phyloP scores from a whole-genome alignment of 1,284 basidiomycete species.

The Ceratobasidium theobromae region DNA sequence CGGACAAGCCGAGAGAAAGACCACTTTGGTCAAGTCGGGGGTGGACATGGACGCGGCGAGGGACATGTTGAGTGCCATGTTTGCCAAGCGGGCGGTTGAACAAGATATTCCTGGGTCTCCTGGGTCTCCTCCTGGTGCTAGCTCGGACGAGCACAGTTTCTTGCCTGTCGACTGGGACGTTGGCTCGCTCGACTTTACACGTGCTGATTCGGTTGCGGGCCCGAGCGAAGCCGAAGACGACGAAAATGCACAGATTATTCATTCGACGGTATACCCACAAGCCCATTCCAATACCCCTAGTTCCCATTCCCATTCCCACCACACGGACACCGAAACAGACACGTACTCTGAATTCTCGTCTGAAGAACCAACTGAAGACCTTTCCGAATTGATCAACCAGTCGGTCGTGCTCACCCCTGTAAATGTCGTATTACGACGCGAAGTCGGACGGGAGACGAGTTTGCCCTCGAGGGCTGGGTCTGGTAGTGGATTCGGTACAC shows the following conservation, averaged over 20 bases:
- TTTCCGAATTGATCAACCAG: not conserved
- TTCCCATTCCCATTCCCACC: not conserved
- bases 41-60: slow-evolving; percentile 18
- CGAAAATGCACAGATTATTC: not conserved
- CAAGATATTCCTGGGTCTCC: not conserved
- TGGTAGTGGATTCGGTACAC: not conserved
- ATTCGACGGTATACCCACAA: not conserved
- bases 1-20: not conserved
- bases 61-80: slow-evolving; percentile 19
- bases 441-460: slow-evolving; percentile 19
- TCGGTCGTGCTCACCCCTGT: not conserved
- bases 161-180: slow-evolving; percentile 28
- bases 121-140: not conserved
- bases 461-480: not conserved
- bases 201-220: not conserved
- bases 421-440: slow-evolving; percentile 8
- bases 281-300: not conserved
- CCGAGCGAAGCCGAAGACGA: not conserved
- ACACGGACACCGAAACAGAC: not conserved
- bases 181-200: slow-evolving; percentile 4
- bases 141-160: slow-evolving; percentile 15
- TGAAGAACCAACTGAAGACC: slow-evolving; percentile 6
- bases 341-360: too few species aligned
- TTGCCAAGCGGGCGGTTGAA: slow-evolving; percentile 9
- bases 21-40: not conserved